A percentile compares a stretch with the other conserved stretches of the same genome.
These are phyloP conservation scores for Cladosporium sp. DNA, from an alignment of 2,329 filamentous ascomycete genomes.

Conservation along the genomic window DNA sequence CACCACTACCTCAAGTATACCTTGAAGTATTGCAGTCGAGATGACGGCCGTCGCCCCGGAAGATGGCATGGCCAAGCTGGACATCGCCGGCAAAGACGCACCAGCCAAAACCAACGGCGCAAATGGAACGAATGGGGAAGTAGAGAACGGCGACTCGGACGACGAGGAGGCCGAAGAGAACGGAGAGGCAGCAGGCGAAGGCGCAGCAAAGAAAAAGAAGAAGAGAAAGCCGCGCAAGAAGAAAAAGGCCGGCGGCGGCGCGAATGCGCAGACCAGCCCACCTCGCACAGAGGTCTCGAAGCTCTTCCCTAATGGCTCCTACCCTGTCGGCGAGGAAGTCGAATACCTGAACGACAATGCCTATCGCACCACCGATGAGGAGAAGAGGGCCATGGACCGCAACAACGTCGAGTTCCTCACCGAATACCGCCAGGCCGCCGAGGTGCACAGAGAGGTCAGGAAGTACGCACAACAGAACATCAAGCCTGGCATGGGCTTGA, in stretches of 20 bases:
- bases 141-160: slow-evolving; percentile 32
- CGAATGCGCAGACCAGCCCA: slow-evolving; percentile 40
- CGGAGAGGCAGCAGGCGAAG: slow-evolving; percentile 21
- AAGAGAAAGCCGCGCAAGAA: slow-evolving; percentile 41
- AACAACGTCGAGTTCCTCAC: slow-evolving; percentile 46
- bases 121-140: slow-evolving; percentile 26
- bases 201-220: slow-evolving; percentile 42
- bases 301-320: slow-evolving; percentile 42
- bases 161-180: slow-evolving; percentile 31
- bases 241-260: slow-evolving; percentile 27
- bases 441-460: slow-evolving; percentile 53
- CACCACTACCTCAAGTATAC: neutral
- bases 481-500: slow-evolving; percentile 48
- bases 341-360: slow-evolving; percentile 42
- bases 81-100: slow-evolving; percentile 19
- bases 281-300: slow-evolving; percentile 44
- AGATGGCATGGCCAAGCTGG: slow-evolving; percentile 23
- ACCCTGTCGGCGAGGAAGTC: slow-evolving; percentile 45
- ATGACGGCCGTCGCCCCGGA: slow-evolving; percentile 30
- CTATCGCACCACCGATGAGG: slow-evolving; percentile 44
- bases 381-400: slow-evolving; percentile 41
- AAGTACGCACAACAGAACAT: slow-evolving; percentile 46
- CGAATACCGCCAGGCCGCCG: slow-evolving; percentile 54
- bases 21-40: neutral
- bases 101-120: slow-evolving; percentile 15